Base-by-base conservation (phyloP, 2,329 filamentous ascomycete genomes). In the Aspergillus versicolor region DNA sequence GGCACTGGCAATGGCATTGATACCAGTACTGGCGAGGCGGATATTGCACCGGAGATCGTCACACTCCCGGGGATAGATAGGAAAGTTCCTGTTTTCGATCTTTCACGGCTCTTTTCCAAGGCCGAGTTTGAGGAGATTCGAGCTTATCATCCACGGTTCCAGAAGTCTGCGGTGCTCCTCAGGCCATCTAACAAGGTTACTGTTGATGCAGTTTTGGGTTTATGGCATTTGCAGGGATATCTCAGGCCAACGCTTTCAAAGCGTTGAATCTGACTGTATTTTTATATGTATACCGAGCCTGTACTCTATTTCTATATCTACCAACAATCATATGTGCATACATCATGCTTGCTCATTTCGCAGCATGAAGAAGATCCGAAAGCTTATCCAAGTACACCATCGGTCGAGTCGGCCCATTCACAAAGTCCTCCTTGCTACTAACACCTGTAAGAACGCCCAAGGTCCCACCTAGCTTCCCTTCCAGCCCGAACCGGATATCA, bases 401-500 rank as follows among this genome's bases (percentile, higher is more conserved):
- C 3, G 94, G 94, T 52, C 91, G 85, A 1, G 89, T 86, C 42
- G 83, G 81, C 19, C 84, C 87, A 66, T 92, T 82, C 79, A 92
- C 91, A 57, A 97, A 89, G 54, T 89, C 88, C 75, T 93, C 91
- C 75, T 89, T 89, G n/a, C 71, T 76, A 67, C 84, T 88, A 15
- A 99, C 93, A 15, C 94, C 94, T 0, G 92, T 97, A 73, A 96
- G 78, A 5, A 99, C 94, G 40, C 89, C 91, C 65, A 99, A 76
- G 0, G 94, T 97, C 0, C 94, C 94, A 17, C 94, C 94, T 27
- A 99, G 82, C 63, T 89, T 88, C 0, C 93, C 93, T 71, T 97
- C 88, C 61, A 97, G 84, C 3, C 94, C 94, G 72, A 99, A 99
- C 72, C 90, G 87, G 72, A 99, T 97, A 75, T 99, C 94, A 0